These are phyloP conservation scores for Chalciporus piperatus DNA, from an alignment of 768 basidiomycete genomes.

Conservation along the genomic window DNA sequence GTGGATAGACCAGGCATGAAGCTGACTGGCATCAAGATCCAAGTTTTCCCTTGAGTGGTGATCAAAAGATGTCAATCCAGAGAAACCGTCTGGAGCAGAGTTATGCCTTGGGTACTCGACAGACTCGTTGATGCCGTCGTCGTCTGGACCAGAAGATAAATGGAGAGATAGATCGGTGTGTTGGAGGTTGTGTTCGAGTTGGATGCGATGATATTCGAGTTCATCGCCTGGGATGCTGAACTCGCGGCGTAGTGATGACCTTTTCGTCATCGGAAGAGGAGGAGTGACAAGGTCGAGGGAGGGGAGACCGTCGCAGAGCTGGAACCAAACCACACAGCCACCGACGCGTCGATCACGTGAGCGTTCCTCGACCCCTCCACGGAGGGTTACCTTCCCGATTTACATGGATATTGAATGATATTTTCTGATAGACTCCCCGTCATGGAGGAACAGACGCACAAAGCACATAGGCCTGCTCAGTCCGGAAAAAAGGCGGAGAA, in stretches of 20 bases:
- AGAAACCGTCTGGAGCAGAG: slow-evolving; percentile 53
- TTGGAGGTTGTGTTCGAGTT: slow-evolving; percentile 76
- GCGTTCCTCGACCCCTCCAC: slow-evolving; percentile 11
- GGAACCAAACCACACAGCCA: slow-evolving; percentile 25
- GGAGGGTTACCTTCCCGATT: slow-evolving; percentile 18
- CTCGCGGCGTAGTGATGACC: slow-evolving; percentile 33
- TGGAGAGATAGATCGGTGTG: slow-evolving; percentile 70
- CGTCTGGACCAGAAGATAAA: slow-evolving; percentile 52
- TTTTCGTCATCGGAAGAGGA: slow-evolving; percentile 25
- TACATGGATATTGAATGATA: neutral
- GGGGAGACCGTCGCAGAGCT: no score
- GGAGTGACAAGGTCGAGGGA: neutral
- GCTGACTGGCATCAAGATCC: slow-evolving; percentile 50
- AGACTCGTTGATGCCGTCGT: slow-evolving; percentile 43
- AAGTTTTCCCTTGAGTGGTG: slow-evolving; percentile 53
- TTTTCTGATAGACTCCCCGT: neutral
- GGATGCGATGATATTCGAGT: slow-evolving; percentile 72
- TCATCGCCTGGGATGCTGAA: slow-evolving; percentile 67
- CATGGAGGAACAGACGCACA: slow-evolving; percentile 76
- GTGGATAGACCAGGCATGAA: slow-evolving; percentile 60
- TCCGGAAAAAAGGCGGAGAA: slow-evolving; percentile 75
- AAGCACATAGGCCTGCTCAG: slow-evolving; percentile 74
- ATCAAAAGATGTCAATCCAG: slow-evolving; percentile 61
- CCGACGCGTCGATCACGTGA: slow-evolving; percentile 33
- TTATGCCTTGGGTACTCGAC: slow-evolving; percentile 75